A percentile compares a stretch with the other conserved stretches of the same genome.
phyloP scores from a whole-genome alignment of 495 filamentous ascomycete genomes.

The Lasiosphaeria hispida region DNA sequence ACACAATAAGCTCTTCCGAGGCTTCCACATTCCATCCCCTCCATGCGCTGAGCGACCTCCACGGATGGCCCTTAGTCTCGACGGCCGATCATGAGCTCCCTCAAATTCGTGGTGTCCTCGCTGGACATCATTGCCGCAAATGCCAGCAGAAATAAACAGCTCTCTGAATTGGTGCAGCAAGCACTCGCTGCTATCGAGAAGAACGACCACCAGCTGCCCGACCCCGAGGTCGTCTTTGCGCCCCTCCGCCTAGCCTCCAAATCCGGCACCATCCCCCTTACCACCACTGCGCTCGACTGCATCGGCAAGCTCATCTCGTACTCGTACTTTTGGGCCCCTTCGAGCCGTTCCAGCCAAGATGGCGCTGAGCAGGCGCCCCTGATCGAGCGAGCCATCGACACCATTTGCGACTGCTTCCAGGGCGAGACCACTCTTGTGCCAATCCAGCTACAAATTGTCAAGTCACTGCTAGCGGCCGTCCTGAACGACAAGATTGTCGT shows the following conservation, averaged over 20 bases:
- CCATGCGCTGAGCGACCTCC: conserved; percentile 30
- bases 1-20: neutral
- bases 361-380: conserved; percentile 55
- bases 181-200: conserved; percentile 81
- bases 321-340: conserved; percentile 87
- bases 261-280: conserved; percentile 74
- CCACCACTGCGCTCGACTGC: conserved; percentile 90
- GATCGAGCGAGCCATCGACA: conserved; percentile 97
- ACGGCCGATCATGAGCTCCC: conserved; percentile 74
- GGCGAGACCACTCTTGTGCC: conserved; percentile 87
- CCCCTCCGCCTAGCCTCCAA: conserved; percentile 87
- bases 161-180: conserved; percentile 74
- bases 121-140: conserved; percentile 88
- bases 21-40: neutral
- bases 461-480: conserved; percentile 91
- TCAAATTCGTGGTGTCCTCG: conserved; percentile 90
- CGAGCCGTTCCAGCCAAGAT: conserved; percentile 44
- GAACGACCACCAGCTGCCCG: conserved; percentile 64
- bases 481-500: conserved; percentile 98
- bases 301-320: conserved; percentile 99
- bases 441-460: conserved; percentile 96
- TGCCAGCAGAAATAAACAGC: conserved; percentile 72
- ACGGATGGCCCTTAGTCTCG: conserved; percentile 41
- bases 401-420: conserved; percentile 98
- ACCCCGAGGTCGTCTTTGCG: conserved; percentile 88